Conservation (phyloP, 441 rosid genomes). For the Eugenia klotzschiana region DNA sequence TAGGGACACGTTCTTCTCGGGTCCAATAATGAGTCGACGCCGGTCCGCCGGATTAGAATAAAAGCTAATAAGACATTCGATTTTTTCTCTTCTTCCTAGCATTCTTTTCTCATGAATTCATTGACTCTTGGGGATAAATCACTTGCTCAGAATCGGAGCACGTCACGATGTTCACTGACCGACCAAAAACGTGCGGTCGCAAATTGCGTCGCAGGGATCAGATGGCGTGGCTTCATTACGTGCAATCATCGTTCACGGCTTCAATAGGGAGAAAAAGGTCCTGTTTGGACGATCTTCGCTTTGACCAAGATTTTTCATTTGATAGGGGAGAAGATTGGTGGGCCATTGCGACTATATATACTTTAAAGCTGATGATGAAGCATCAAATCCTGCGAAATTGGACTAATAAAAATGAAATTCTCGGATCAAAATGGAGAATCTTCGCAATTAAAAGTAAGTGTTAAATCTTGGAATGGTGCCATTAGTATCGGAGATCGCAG, state of each 20-base stretch:
- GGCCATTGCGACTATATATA: neutral
- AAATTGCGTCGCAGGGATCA: neutral
- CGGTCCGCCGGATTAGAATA: no score
- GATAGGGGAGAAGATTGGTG: neutral
- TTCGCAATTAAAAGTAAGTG: neutral
- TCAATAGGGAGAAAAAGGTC: neutral
- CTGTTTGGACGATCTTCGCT: no score
- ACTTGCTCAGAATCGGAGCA: neutral
- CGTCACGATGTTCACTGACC: neutral
- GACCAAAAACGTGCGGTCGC: neutral
- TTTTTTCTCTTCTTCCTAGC: no score
- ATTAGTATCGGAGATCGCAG: neutral
- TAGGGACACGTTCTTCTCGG: no score
- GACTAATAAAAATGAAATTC: neutral
- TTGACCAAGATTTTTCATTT: neutral
- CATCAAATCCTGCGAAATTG: no score
- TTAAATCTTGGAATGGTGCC: neutral
- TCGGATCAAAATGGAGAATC: neutral
- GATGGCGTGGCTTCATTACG: neutral
- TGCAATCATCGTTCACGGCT: neutral
- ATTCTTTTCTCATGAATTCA: neutral
- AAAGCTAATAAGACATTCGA: no score
- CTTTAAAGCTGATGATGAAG: no score
- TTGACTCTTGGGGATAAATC: neutral
- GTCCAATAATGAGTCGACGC: no score